Evolutionary conservation across 305 asterid genomes (phyloP), one percentile per base, ranked within the genome.

Genomic region (Fraxinus floribunda): DNA sequence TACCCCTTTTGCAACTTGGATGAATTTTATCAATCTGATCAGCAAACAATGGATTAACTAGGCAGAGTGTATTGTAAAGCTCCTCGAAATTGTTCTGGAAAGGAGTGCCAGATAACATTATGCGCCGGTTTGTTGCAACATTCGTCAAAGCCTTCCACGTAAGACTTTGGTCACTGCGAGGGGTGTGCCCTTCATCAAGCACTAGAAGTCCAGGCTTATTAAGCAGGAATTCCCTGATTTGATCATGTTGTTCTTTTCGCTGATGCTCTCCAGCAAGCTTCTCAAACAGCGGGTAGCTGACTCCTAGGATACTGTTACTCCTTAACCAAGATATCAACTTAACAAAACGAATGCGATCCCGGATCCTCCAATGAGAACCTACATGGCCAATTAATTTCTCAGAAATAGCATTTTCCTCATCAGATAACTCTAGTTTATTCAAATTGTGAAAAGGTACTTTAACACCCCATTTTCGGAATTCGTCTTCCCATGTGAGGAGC

Each of bases 151-250:
- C 91, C 83, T 91, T 92, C 95, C 92, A 94, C 78, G 82, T 79
- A 18, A 74, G 80, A 77, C 91, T 91, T 7, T 82, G 80, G 10
- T 83, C 73, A 39, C 91, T 94, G 4, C 97, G 85, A 0, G 98
- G 92, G 0, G 92, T 91, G 79, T 94, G 98, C 62, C 97, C 98
- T 84, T 93, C 97, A 22, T 94, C 98, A 38, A 93, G 85, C 30
- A 93, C 90, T 11, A 94, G 15, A 6, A 94, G 73, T 29, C 89
- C 91, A 0, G 97, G 93, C 22, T 72, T 20, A 32, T 90, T 88
- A 11, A 94, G 86, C 35, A 94, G 92, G 5, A 84, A 77, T 46
- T 87, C 85, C 81, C 85, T 88, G 73, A 88, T 81, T 26, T 49
- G 64, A 3, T 80, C 76, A 1, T 60, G 73, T 4, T 64, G 3